phyloP scores from a whole-genome alignment of 371 early-diverging fungal genomes.

The Circinella minor region DNA sequence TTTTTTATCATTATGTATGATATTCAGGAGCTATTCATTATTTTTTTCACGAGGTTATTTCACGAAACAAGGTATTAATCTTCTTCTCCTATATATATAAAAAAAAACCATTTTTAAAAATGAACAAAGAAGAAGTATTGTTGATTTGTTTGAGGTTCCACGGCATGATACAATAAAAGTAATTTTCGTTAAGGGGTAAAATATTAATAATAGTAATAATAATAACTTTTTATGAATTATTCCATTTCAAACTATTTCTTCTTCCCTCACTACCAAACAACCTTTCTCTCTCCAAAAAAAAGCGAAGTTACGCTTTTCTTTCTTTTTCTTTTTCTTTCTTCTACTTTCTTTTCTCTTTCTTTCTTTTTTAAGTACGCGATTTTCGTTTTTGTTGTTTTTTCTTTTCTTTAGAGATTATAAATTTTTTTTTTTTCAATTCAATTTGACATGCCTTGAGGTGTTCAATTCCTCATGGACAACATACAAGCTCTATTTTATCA shows the following conservation, averaged over 20 bases:
- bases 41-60: no score
- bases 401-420: neutral
- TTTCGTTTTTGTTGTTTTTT: neutral
- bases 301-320: neutral
- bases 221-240: neutral
- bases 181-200: no score
- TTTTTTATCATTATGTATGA: no score
- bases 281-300: no score
- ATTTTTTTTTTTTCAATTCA: neutral
- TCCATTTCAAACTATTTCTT: constrained; percentile 1
- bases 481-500: constrained; percentile 29
- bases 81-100: no score
- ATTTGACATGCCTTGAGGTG: constrained; percentile 24
- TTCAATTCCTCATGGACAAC: constrained; percentile 18
- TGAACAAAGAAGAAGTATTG: neutral
- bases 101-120: no score
- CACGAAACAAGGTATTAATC: no score
- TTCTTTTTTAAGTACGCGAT: neutral
- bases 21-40: no score
- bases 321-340: constrained; percentile 10
- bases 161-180: neutral
- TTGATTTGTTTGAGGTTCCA: constrained; percentile 9
- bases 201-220: no score
- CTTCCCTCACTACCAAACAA: no score
- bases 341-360: neutral